A percentile compares a stretch with the other conserved stretches of the same genome.
Conservation (phyloP, 1,139 yeast genomes). For the Pneumocystis murina region DNA sequence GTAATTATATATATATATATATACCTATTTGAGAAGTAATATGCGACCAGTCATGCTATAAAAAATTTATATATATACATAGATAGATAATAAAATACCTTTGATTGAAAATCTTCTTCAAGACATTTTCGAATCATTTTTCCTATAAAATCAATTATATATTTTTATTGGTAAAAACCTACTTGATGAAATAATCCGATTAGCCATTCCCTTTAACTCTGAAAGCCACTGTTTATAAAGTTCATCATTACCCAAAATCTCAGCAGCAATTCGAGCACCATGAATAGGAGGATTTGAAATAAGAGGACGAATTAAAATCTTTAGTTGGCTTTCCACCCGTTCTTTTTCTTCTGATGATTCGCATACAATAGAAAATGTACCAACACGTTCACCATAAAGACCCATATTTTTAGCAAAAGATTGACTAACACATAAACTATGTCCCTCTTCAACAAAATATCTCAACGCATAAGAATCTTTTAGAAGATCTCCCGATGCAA, state of each 20-base stretch:
- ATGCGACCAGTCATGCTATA: conserved; percentile 71
- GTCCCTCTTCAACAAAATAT: conserved; percentile 48
- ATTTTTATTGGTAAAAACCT: conserved; percentile 16
- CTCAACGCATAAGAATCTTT: conserved; percentile 81
- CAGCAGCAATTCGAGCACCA: conserved; percentile 84
- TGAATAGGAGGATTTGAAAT: conserved; percentile 90
- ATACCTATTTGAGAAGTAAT: conserved; percentile 34
- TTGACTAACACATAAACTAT: conserved; percentile 50
- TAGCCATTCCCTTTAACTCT: conserved; percentile 79
- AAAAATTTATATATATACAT: not conserved
- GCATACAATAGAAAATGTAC: conserved; percentile 59
- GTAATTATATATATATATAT: not conserved
- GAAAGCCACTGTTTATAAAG: conserved; percentile 65
- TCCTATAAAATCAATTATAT: not conserved
- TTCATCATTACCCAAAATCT: conserved; percentile 49
- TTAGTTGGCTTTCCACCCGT: conserved; percentile 59
- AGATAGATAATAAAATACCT: conserved; percentile 19
- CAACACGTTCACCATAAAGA: conserved; percentile 95
- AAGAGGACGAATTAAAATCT: conserved; percentile 65
- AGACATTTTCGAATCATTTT: conserved; percentile 42
- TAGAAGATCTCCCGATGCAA: conserved; percentile 77
- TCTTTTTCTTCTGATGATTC: conserved; percentile 26
- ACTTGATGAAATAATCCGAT: conserved; percentile 72
- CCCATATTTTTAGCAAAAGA: conserved; percentile 98
- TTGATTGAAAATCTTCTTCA: conserved; percentile 47